Conservation (phyloP, 805 yeast species). For the Candida chilensis region DNA sequence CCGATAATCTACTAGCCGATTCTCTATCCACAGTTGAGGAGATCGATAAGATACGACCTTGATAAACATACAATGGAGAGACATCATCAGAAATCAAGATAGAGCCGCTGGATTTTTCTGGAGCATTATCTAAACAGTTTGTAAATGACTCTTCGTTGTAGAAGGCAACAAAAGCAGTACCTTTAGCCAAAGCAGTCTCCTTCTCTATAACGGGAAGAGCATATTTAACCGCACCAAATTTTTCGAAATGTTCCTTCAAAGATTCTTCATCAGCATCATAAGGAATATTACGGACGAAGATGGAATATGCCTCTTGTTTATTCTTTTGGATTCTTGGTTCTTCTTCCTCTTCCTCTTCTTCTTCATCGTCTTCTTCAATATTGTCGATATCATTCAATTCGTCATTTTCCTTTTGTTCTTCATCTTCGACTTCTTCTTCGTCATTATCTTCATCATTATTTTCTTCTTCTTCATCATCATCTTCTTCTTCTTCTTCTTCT, state of each 20-base stretch:
- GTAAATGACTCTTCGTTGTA: constrained; percentile 48
- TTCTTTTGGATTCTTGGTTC: constrained; percentile 32
- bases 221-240: constrained; percentile 83
- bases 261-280: constrained; percentile 85
- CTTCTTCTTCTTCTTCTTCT: constrained; percentile 18
- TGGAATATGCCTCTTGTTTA: constrained; percentile 59
- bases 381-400: constrained; percentile 15
- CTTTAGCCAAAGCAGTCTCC: constrained; percentile 79
- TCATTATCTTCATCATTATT: constrained; percentile 15
- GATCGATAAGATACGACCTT: constrained; percentile 83
- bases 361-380: constrained; percentile 14
- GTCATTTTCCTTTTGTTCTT: constrained; percentile 16
- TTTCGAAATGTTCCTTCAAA: constrained; percentile 65
- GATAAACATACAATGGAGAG: constrained; percentile 78
- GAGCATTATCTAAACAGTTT: constrained; percentile 71
- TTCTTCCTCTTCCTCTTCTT: constrained; percentile 15
- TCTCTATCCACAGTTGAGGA: constrained; percentile 82
- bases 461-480: constrained; percentile 23
- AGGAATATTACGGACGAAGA: constrained; percentile 90
- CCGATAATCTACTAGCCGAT: constrained; percentile 67
- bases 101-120: constrained; percentile 53
- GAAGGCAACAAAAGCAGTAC: constrained; percentile 94
- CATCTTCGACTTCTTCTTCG: constrained; percentile 18
- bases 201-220: constrained; percentile 91
- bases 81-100: constrained; percentile 89